phyloP scores from a whole-genome alignment of 345 rosid species.

The Alliaria petiolata region DNA sequence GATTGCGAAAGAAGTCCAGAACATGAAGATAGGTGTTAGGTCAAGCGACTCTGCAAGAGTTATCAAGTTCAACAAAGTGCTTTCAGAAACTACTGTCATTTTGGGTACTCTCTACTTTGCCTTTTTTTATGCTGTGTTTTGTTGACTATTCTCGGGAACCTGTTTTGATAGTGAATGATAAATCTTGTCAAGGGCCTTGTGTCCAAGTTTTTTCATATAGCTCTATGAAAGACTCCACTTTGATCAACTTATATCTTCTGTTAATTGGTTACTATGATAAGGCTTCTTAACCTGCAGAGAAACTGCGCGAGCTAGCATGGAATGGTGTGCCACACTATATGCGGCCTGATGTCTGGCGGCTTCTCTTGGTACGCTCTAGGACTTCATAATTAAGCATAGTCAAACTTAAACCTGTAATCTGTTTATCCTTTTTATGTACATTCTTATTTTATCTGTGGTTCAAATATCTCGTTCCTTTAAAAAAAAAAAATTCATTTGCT shows the following conservation, averaged over 20 bases:
- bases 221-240: neutral
- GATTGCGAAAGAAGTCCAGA: constrained; percentile 47
- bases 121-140: neutral
- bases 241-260: neutral
- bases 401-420: neutral
- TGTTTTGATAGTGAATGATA: neutral
- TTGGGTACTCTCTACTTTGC: constrained; percentile 54
- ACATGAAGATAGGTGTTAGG: constrained; percentile 61
- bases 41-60: constrained; percentile 88
- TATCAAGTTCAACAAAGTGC: constrained; percentile 76
- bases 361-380: constrained; percentile 74
- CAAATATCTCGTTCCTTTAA: too few relatives aligned
- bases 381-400: neutral
- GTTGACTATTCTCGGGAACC: neutral
- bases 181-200: neutral
- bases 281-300: constrained; percentile 46
- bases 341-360: constrained; percentile 92
- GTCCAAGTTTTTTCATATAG: neutral
- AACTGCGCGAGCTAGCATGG: constrained; percentile 90
- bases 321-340: constrained; percentile 93
- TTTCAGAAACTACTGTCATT: constrained; percentile 66
- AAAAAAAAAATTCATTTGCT: too few relatives aligned
- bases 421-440: neutral
- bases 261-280: neutral
- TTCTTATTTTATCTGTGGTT: neutral